Conservation (phyloP, 495 filamentous ascomycete genomes). For the Xylaria longipes region DNA sequence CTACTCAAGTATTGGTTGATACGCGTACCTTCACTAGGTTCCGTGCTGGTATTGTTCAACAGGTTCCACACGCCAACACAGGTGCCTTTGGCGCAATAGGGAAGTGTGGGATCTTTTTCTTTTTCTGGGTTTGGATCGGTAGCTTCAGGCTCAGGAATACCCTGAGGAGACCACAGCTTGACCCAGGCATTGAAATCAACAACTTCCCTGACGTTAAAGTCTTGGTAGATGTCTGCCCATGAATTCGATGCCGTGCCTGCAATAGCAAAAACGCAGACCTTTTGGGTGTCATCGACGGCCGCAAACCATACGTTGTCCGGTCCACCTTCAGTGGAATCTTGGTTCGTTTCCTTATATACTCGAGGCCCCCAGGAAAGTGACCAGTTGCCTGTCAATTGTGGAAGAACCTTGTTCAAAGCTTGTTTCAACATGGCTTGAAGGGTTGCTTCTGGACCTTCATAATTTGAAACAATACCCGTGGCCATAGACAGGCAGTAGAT, state of each 20-base stretch:
- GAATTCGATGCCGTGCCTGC: constrained; percentile 6
- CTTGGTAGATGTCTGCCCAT: neutral
- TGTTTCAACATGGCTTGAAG: neutral
- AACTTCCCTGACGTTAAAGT: neutral
- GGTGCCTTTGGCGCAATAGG: constrained; percentile 2
- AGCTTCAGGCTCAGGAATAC: neutral
- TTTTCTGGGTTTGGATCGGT: neutral
- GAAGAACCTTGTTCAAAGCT: neutral
- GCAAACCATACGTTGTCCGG: constrained; percentile 21
- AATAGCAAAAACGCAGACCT: constrained; percentile 11
- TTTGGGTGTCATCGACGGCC: neutral
- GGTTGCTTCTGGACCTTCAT: neutral
- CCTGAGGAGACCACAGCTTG: neutral
- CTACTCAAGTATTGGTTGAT: constrained; percentile 6
- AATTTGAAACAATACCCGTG: neutral
- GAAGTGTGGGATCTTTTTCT: neutral
- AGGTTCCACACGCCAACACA: constrained; percentile 16
- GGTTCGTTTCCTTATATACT: neutral
- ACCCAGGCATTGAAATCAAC: constrained; percentile 18
- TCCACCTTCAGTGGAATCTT: neutral
- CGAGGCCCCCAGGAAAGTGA: neutral
- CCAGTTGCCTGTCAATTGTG: constrained; percentile 3
- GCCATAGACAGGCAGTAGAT: constrained; percentile 15
- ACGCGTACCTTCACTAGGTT: neutral
- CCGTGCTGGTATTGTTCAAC: constrained; percentile 10